A percentile compares a stretch with the other conserved stretches of the same genome.
These are phyloP conservation scores for Gossypium raimondii DNA, from an alignment of 345 rosid genomes.

Conservation along the genomic window DNA sequence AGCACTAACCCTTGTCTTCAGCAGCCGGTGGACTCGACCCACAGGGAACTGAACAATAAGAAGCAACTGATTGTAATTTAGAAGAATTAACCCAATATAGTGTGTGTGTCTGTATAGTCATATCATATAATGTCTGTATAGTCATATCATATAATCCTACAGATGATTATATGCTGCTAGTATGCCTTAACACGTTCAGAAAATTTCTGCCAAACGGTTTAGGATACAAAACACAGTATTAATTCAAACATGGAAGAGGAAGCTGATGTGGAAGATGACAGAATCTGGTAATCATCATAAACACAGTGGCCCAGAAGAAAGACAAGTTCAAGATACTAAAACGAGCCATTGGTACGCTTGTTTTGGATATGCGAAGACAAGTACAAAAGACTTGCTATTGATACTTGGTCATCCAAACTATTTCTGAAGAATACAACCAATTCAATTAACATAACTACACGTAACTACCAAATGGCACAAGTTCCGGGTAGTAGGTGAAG, in stretches of 20 bases:
- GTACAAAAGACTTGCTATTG: background rate
- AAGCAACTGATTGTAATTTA: background rate
- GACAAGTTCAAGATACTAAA: background rate
- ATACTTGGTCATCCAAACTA: background rate
- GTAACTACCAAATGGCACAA: background rate
- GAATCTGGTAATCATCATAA: background rate
- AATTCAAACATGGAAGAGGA: background rate
- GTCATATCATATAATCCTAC: background rate
- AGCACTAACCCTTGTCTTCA: slow-evolving; percentile 56
- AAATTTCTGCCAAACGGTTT: background rate
- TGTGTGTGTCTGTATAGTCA: too few relatives aligned
- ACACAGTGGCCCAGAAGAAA: background rate
- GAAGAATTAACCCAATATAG: background rate
- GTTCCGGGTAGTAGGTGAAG: background rate
- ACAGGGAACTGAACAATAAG: slow-evolving; percentile 48
- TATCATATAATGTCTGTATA: background rate
- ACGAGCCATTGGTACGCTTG: background rate
- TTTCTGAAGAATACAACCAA: background rate
- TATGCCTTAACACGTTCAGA: background rate
- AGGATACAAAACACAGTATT: background rate
- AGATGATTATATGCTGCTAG: background rate
- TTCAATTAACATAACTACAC: background rate
- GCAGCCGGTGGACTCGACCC: slow-evolving; percentile 58
- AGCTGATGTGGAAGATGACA: background rate
- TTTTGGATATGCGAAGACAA: background rate